phyloP scores from a whole-genome alignment of 352 stramenopile species.

The Globisporangium nagaii region DNA sequence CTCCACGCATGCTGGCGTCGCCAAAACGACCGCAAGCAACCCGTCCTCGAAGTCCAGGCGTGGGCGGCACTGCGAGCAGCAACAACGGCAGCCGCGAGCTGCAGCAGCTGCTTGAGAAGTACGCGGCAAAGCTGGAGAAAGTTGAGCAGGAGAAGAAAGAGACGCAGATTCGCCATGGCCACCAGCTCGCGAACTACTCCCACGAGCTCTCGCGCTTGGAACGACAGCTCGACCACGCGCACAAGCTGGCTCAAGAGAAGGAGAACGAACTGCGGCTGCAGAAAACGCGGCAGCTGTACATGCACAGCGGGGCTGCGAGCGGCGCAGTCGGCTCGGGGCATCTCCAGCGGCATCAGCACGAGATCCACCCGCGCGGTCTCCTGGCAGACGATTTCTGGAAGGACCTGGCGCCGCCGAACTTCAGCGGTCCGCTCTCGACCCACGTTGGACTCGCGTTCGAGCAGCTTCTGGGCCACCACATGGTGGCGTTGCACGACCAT shows the following conservation, averaged over 20 bases:
- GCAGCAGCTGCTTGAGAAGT: slow-evolving; percentile 21
- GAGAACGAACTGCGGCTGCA: slow-evolving; percentile 55
- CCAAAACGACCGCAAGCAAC: background rate
- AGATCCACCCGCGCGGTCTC: background rate
- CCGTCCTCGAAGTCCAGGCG: background rate
- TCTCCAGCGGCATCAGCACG: background rate
- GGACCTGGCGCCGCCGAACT: slow-evolving; percentile 24
- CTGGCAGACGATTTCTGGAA: slow-evolving; percentile 55
- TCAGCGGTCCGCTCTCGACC: slow-evolving; percentile 31
- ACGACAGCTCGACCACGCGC: slow-evolving; percentile 52
- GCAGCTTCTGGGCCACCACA: slow-evolving; percentile 43
- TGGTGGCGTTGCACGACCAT: slow-evolving; percentile 44
- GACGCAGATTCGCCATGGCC: slow-evolving; percentile 31
- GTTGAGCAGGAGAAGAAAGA: slow-evolving; percentile 50
- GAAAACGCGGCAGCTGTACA: slow-evolving; percentile 49
- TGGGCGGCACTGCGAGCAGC: background rate
- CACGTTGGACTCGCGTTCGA: slow-evolving; percentile 57
- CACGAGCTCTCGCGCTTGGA: slow-evolving; percentile 65
- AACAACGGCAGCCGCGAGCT: background rate
- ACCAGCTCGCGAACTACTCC: slow-evolving; percentile 64
- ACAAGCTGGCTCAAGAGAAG: slow-evolving; percentile 39
- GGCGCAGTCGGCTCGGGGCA: background rate
- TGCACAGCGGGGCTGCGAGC: background rate
- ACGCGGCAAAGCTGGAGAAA: slow-evolving; percentile 27
- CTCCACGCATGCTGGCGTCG: background rate